A percentile compares a stretch with the other conserved stretches of the same genome.
These are phyloP conservation scores for Calonectria leucothoes DNA, from an alignment of 2,329 filamentous ascomycete species.

Conservation along the genomic window DNA sequence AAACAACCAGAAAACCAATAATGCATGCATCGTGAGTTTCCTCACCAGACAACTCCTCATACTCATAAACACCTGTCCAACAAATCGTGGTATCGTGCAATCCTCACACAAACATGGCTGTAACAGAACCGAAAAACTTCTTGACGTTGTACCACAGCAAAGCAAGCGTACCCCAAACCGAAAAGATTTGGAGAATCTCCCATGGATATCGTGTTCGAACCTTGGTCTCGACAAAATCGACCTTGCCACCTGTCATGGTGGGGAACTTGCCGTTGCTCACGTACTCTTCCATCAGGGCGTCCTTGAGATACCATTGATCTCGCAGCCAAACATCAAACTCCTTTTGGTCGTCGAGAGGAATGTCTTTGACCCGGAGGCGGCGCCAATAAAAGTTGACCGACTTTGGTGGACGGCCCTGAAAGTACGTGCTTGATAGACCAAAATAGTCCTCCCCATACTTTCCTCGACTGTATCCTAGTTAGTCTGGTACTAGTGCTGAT, in stretches of 20 bases:
- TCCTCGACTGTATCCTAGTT: conserved; percentile 66
- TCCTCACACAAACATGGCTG: conserved; percentile 35
- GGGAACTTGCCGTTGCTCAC: conserved; percentile 84
- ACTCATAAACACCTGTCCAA: conserved; percentile 1
- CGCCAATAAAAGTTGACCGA: conserved; percentile 98
- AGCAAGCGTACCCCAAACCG: conserved; percentile 58
- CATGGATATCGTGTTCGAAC: conserved; percentile 65
- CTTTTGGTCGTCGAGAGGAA: conserved; percentile 80
- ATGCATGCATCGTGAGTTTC: background rate
- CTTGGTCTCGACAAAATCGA: conserved; percentile 67
- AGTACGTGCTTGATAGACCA: conserved; percentile 86
- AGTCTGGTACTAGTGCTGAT: conserved; percentile 24
- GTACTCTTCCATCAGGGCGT: conserved; percentile 87
- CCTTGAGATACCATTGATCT: conserved; percentile 92
- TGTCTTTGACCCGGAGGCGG: conserved; percentile 81
- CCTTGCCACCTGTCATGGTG: conserved; percentile 64
- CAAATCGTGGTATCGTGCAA: background rate
- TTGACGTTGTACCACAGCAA: conserved; percentile 55
- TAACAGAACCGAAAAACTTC: conserved; percentile 41
- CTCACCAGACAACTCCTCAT: conserved; percentile 9
- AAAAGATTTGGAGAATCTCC: conserved; percentile 68
- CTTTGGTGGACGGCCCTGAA: conserved; percentile 89
- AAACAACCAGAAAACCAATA: conserved; percentile 10
- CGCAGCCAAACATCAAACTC: conserved; percentile 88
- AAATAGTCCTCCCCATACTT: conserved; percentile 93